Evolutionary conservation across 2,329 filamentous ascomycete species (phyloP).

Genomic region (Sporothrix protearum): DNA sequence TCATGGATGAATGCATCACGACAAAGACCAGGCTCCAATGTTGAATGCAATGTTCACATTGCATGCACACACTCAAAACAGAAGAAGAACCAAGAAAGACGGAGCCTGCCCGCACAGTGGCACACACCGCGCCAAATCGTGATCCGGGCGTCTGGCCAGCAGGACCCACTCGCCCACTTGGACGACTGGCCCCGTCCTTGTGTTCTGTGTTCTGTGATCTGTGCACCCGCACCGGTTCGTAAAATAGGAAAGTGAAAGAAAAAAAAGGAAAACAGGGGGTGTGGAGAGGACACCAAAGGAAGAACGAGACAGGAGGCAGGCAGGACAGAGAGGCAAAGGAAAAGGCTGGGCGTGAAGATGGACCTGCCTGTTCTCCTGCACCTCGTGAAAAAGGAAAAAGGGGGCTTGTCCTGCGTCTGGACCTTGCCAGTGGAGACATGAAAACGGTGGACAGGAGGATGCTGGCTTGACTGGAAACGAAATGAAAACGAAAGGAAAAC

Average conservation of each 20-base stretch:
- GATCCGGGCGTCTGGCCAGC: slow-evolving; percentile 13
- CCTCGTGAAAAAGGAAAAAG: slow-evolving; percentile 10
- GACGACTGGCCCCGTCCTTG: neutral
- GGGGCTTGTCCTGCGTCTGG: neutral
- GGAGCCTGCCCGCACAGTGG: neutral
- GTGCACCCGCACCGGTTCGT: slow-evolving; percentile 7
- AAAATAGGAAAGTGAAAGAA: neutral
- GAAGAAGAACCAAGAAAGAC: neutral
- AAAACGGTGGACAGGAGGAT: neutral
- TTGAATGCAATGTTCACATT: neutral
- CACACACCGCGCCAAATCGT: neutral
- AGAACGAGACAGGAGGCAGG: neutral
- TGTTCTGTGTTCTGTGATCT: neutral
- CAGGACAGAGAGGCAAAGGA: no score
- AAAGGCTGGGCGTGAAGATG: slow-evolving; percentile 7
- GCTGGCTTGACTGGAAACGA: neutral
- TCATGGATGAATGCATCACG: neutral
- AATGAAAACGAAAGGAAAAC: neutral
- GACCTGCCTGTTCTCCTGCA: neutral
- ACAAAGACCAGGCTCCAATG: neutral
- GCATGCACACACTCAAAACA: neutral
- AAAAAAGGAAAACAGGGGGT: neutral
- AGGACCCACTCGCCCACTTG: neutral
- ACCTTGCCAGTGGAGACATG: neutral
- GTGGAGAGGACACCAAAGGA: neutral